Conservation (phyloP, 2,329 filamentous ascomycete genomes). For the Bipolaris gigantea region DNA sequence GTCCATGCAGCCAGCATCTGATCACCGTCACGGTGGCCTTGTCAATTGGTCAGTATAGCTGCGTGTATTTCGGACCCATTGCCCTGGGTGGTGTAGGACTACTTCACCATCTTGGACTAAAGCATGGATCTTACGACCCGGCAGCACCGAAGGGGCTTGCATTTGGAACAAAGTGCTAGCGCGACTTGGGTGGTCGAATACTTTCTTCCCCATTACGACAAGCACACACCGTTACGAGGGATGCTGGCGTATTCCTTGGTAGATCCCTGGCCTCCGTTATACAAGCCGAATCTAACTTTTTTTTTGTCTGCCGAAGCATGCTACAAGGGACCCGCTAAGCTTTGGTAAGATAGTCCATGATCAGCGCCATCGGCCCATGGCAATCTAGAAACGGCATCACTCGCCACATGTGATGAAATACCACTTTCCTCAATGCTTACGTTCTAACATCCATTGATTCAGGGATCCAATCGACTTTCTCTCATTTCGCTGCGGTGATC, state of each 20-base stretch:
- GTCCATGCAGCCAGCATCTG: conserved; percentile 20
- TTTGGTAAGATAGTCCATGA: conserved; percentile 31
- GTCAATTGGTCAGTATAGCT: conserved; percentile 17
- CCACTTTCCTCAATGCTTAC: conserved; percentile 25
- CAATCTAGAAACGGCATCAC: conserved; percentile 41
- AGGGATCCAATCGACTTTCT: conserved; percentile 19
- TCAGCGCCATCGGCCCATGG: conserved; percentile 39
- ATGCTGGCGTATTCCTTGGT: conserved; percentile 1
- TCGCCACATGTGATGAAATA: conserved; percentile 40
- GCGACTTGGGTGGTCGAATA: neutral
- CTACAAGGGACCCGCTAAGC: conserved; percentile 34
- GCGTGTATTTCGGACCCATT: conserved; percentile 15
- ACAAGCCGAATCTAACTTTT: conserved; percentile 10
- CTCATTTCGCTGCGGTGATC: conserved; percentile 30
- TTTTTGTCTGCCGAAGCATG: conserved; percentile 12
- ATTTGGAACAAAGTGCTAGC: conserved; percentile 1
- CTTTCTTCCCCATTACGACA: conserved; percentile 3
- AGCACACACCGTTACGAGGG: conserved; percentile 1
- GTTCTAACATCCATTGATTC: conserved; percentile 21
- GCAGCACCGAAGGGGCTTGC: conserved; percentile 1
- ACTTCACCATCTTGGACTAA: conserved; percentile 23
- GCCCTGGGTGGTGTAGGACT: conserved; percentile 17
- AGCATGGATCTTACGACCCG: conserved; percentile 3
- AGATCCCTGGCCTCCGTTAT: conserved; percentile 7
- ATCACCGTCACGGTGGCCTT: conserved; percentile 1